Base-by-base conservation (phyloP, 2,329 filamentous ascomycete species). In the Botrytis deweyae region DNA sequence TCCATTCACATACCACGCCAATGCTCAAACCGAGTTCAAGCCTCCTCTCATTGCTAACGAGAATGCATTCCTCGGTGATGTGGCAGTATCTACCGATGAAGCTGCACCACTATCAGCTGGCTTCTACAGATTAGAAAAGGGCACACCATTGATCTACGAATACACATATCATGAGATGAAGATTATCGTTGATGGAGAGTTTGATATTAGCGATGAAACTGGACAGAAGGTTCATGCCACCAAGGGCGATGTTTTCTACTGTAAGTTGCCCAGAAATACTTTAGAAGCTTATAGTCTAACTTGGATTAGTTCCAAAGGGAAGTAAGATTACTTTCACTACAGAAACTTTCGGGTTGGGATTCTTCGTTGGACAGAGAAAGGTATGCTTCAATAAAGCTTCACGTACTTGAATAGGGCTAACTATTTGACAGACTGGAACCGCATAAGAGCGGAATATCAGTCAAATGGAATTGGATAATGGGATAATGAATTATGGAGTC, bases 111-210 rank as follows among this genome's bases (percentile, higher is more conserved):
- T 91, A 76, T 86, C 85, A 1, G 84, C 84, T 14, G 89, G 89
- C 42, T 88, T 91, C 81, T 91, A 90, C 82, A 84, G 88, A 16
- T 83, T 90, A 10, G 88, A 90, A 78, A 88, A 89, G 76, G 89
- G 89, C 75, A 88, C 87, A 0, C 87, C 88, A 1, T 84, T 91
- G 29, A 86, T 89, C 10, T 91, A 91, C 82, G 86, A 85, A 64
- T 91, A 91, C 79, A 88, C 86, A 65, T 91, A 91, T 81, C 85
- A 91, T 77, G 89, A 91, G 83, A 90, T 90, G 87, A 91, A 91
- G 83, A 90, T 91, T 78, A 89, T 91, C 75, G 82, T 91, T 12
- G 88, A 90, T 77, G 89, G 89, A 29, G 84, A 86, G 76, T 90
- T 89, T 78, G 85, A 88, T 76, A 90, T 91, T 76, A 84, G 83